These are phyloP conservation scores for Plasmodium chabaudi DNA, from an alignment of 169 alveolate species.

Conservation along the genomic window DNA sequence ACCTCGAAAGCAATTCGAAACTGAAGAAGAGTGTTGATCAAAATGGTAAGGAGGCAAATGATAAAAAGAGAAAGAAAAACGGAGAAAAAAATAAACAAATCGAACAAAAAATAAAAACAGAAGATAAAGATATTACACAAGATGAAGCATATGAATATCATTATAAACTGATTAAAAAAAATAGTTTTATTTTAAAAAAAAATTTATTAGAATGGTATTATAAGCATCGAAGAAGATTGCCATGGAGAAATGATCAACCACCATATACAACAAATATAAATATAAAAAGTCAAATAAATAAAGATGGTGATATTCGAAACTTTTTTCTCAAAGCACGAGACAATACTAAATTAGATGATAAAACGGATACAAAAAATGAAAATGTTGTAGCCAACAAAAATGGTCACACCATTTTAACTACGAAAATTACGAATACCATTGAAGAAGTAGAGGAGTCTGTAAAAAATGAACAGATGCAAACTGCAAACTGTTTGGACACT, in stretches of 20 bases:
- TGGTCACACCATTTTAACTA: background rate
- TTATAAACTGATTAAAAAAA: slow-evolving; percentile 11
- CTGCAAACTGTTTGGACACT: background rate
- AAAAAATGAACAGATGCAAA: background rate
- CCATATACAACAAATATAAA: slow-evolving; percentile 53
- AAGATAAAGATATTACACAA: background rate
- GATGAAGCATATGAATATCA: slow-evolving; percentile 22
- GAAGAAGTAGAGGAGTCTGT: background rate
- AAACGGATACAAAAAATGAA: background rate
- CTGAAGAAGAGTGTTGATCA: too few relatives aligned
- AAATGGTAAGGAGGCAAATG: too few relatives aligned
- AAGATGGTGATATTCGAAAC: slow-evolving; percentile 14
- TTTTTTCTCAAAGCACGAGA: slow-evolving; percentile 5
- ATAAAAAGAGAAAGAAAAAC: too few relatives aligned
- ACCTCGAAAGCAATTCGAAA: too few relatives aligned
- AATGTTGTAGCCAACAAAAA: slow-evolving; percentile 3
- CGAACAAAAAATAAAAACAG: background rate
- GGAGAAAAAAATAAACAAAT: background rate
- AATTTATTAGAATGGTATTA: slow-evolving; percentile 54
- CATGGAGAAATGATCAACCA: slow-evolving; percentile 75
- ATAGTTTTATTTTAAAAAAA: slow-evolving; percentile 20
- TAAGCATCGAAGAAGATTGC: slow-evolving; percentile 54
- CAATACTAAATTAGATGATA: background rate
- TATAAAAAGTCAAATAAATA: slow-evolving; percentile 1
- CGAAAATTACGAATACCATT: background rate